These are phyloP conservation scores for Dinochytrium kinnereticum DNA, from an alignment of 371 early-diverging fungal genomes.

Conservation along the genomic window DNA sequence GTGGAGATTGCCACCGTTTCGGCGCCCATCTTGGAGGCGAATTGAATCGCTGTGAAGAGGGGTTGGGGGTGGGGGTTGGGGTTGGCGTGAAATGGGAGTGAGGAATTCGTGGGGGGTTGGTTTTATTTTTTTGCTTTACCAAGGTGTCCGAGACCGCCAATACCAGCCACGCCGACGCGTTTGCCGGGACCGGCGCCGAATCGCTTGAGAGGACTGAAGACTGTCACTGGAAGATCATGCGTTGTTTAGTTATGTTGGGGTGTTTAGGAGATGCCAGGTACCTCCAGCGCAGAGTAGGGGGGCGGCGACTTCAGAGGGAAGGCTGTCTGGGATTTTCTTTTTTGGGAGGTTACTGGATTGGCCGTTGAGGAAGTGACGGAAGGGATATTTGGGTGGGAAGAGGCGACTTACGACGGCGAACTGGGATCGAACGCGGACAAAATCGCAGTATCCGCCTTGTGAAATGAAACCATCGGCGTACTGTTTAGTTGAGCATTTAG, in stretches of 20 bases:
- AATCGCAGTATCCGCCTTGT: slow-evolving; percentile 36
- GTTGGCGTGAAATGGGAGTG: neutral
- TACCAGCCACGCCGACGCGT: slow-evolving; percentile 68
- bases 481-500: slow-evolving; percentile 14
- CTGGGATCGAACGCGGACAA: slow-evolving; percentile 33
- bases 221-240: slow-evolving; percentile 50
- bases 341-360: neutral
- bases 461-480: slow-evolving; percentile 67
- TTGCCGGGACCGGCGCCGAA: slow-evolving; percentile 52
- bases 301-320: slow-evolving; percentile 63
- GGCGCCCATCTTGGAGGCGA: slow-evolving; percentile 67
- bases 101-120: too few relatives aligned
- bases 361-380: neutral
- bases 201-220: slow-evolving; percentile 59
- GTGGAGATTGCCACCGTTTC: slow-evolving; percentile 77
- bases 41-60: slow-evolving; percentile 53
- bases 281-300: slow-evolving; percentile 72
- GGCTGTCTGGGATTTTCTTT: slow-evolving; percentile 61
- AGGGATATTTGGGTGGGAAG: neutral
- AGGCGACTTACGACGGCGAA: slow-evolving; percentile 42
- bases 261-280: neutral
- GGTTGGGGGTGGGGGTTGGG: neutral
- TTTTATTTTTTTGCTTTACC: too few relatives aligned
- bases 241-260: neutral
- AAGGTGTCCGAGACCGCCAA: slow-evolving; percentile 77